These are phyloP conservation scores for Antitrichia curtipendula DNA, from an alignment of 225 moss, liverwort and hornwort genomes.

Conservation along the genomic window DNA sequence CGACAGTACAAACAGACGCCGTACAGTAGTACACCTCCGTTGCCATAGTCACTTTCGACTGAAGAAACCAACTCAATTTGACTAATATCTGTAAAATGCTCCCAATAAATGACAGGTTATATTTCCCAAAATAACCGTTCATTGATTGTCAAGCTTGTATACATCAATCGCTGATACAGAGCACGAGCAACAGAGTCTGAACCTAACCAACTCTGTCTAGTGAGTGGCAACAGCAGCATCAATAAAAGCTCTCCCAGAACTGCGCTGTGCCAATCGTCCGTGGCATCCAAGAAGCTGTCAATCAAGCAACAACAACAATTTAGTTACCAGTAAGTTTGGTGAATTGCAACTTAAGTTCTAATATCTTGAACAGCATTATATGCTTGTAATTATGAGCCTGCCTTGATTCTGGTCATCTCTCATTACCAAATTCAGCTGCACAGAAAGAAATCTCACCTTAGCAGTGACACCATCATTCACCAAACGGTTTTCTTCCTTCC, in stretches of 20 bases:
- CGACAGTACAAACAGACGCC: neutral
- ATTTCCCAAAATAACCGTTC: neutral
- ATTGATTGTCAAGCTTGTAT: neutral
- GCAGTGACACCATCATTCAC: constrained; percentile 68
- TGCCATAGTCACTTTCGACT: neutral
- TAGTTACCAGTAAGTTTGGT: too few relatives aligned
- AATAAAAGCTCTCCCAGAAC: constrained; percentile 53
- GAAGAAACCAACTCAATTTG: neutral
- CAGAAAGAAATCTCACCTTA: constrained; percentile 14
- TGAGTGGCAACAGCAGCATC: constrained; percentile 54
- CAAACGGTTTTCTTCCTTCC: constrained; percentile 80
- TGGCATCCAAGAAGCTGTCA: constrained; percentile 71
- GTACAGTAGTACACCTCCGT: neutral
- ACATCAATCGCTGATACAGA: neutral
- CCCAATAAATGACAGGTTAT: neutral
- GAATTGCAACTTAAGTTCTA: too few relatives aligned
- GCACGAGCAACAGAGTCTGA: neutral
- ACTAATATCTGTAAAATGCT: neutral
- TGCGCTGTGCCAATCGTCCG: constrained; percentile 34
- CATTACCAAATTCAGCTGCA: neutral
- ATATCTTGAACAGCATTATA: too few relatives aligned
- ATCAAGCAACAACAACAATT: neutral
- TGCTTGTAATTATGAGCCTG: too few relatives aligned
- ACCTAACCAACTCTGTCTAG: neutral
- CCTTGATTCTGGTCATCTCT: too few relatives aligned